Conservation (phyloP, 148 eudicot species). For the Persicaria maculosa region DNA sequence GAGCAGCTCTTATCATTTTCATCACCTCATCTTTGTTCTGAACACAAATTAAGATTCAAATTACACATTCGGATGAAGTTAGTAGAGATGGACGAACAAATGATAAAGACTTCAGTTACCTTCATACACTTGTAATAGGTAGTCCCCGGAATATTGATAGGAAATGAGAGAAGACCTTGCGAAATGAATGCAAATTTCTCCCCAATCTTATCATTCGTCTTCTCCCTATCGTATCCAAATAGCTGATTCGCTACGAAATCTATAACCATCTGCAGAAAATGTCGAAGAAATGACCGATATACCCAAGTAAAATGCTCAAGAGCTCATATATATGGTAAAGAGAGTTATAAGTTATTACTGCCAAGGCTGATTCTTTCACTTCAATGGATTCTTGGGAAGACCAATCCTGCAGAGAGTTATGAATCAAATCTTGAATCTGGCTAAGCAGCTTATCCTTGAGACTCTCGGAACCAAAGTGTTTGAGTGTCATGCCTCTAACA, state of each 20-base stretch:
- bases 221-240: slow-evolving; percentile 30
- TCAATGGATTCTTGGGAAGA: slow-evolving; percentile 20
- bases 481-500: slow-evolving; percentile 27
- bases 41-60: neutral
- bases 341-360: slow-evolving; percentile 16
- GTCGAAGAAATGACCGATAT: neutral
- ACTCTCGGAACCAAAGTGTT: slow-evolving; percentile 36
- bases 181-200: slow-evolving; percentile 25
- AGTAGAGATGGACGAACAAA: neutral
- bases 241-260: slow-evolving; percentile 29
- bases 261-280: slow-evolving; percentile 24
- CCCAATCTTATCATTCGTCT: slow-evolving; percentile 23
- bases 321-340: neutral
- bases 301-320: neutral
- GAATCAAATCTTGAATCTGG: slow-evolving; percentile 25
- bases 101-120: slow-evolving; percentile 16
- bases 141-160: slow-evolving; percentile 38
- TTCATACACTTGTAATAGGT: slow-evolving; percentile 29
- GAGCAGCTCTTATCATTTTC: slow-evolving; percentile 21
- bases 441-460: slow-evolving; percentile 29
- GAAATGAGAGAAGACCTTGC: slow-evolving; percentile 37
- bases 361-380: slow-evolving; percentile 22
- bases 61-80: neutral
- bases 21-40: slow-evolving; percentile 28
- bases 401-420: slow-evolving; percentile 17